These are phyloP conservation scores for Penicillium samsonianum DNA, from an alignment of 495 filamentous ascomycete species.

Conservation along the genomic window DNA sequence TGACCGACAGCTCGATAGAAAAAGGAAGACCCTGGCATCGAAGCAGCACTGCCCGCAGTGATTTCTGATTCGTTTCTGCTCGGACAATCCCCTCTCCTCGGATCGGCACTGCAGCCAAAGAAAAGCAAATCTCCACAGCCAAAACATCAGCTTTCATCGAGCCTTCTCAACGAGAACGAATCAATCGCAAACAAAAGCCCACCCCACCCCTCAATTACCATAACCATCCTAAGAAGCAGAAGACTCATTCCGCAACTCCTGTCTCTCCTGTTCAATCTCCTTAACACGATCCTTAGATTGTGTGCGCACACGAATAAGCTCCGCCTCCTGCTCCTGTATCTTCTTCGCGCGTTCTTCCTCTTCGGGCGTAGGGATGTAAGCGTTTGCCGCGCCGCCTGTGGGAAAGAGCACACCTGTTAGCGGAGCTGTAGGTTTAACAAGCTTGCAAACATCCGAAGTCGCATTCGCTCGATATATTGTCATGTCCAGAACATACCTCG, in stretches of 20 bases:
- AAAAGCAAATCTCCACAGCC: not conserved
- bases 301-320: conserved; percentile 40
- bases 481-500: conserved; percentile 39
- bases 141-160: not conserved
- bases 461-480: not conserved
- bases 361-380: conserved; percentile 41
- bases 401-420: conserved; percentile 1
- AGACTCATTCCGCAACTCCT: conserved; percentile 28
- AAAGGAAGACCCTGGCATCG: conserved; percentile 15
- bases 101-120: not conserved
- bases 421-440: not conserved
- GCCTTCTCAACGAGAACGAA: not conserved
- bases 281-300: conserved; percentile 41
- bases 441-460: not conserved
- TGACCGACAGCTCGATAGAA: conserved; percentile 6
- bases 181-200: not conserved
- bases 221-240: conserved; percentile 12
- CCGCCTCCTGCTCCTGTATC: conserved; percentile 37
- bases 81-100: not conserved
- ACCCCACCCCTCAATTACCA: too few species aligned
- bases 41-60: conserved; percentile 27
- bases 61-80: conserved; percentile 10
- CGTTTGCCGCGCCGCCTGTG: conserved; percentile 48
- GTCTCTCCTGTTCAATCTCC: conserved; percentile 35
- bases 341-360: conserved; percentile 37